Base-by-base conservation (phyloP, 2,329 filamentous ascomycete species). In the Pestalotiopsis fici region DNA sequence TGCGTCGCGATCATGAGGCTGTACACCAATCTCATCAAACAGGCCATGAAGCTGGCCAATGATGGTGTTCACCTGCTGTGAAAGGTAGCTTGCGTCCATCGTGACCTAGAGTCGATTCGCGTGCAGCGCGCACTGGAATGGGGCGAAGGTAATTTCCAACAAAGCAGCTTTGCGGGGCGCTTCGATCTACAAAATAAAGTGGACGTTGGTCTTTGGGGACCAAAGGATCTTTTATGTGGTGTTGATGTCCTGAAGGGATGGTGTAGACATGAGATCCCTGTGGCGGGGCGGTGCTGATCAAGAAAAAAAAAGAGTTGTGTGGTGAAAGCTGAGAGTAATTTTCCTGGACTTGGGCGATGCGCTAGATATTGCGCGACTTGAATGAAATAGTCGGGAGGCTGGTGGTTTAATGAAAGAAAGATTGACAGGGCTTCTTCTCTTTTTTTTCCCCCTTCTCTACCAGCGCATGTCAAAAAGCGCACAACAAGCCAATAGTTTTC, bases 21-120 rank as follows among this genome's bases (percentile, higher is more conserved):
- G 89, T n/a, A 99, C 93, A 68, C 96, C 96, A 76, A 99, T 99
- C 78, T 99, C 95, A 79, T 99, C 96, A 77, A 98, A 99, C 67
- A 98, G 88, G 71, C 92, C 93, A 81, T 98, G 95, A 69, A 99
- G 88, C 82, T 98, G 94, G 80, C 89, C 90, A 78, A 98, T 94
- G 77, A 97, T 98, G 75, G 89, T 94, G 73, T 94, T 96, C 82
- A 99, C 93, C 88, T 98, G 96, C 80, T 97, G 94, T 74, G 94
- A 93, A 78, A 98, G 86, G 81, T 97, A 97, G 79, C 93, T 93
- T 68, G 95, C 94, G 82, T 98, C 95, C 90, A 98, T 97, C 21
- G 15, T 37, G 57, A 60, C 25, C 21, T 18, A n/a, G 21, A n/a
- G 28, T 21, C 57, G 27, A 31, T n/a, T 18, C 57, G 31, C 57